phyloP scores from a whole-genome alignment of 1,284 basidiomycete species.

The Vanrija sp. region DNA sequence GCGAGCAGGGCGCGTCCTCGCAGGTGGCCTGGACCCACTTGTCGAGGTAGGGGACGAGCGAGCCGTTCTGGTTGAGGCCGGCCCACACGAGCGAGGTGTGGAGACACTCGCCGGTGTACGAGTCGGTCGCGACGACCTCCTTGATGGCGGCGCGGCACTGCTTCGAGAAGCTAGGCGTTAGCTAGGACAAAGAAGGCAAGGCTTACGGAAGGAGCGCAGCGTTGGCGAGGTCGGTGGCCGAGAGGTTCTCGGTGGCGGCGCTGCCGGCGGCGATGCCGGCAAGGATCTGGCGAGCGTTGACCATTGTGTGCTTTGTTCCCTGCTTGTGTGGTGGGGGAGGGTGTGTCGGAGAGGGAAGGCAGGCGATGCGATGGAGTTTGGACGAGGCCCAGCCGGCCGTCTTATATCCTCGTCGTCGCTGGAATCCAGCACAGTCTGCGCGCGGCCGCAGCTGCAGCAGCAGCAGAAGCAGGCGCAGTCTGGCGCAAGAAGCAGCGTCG shows the following conservation, averaged over 20 bases:
- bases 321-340: not conserved
- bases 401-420: no score
- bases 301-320: not conserved
- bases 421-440: no score
- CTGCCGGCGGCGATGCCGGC: conserved; percentile 5
- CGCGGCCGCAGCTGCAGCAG: no score
- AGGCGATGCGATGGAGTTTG: not conserved
- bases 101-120: conserved; percentile 21
- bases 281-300: not conserved
- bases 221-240: not conserved
- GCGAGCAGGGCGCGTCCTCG: conserved; percentile 34
- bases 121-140: conserved; percentile 9
- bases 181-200: no score
- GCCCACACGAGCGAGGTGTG: conserved; percentile 17
- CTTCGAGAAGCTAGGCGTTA: conserved; percentile 3
- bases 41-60: conserved; percentile 36
- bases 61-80: conserved; percentile 25
- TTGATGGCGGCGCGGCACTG: conserved; percentile 1
- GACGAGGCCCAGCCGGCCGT: no score
- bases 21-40: conserved; percentile 37
- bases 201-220: conserved; percentile 7
- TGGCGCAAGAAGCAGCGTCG: no score
- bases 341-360: not conserved
- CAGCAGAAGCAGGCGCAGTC: no score
- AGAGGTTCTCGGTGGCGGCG: conserved; percentile 4